Evolutionary conservation across 345 rosid species (phyloP).

Genomic region (Luvunga scandens): DNA sequence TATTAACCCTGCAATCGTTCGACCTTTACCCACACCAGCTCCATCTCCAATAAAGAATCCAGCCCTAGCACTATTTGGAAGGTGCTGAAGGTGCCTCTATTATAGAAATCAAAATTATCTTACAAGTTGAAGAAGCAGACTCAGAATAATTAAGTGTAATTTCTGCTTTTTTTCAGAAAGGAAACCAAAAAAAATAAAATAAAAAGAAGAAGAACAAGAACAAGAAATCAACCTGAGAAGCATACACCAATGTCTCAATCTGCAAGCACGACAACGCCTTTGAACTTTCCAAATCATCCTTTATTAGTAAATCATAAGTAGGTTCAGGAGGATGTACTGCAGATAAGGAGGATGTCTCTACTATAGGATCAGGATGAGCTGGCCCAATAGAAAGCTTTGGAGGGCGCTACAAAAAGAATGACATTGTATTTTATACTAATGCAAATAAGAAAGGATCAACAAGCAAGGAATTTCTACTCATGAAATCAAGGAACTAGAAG

Average conservation of each 20-base stretch:
- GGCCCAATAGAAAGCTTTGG: conserved; percentile 88
- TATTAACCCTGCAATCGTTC: conserved; percentile 94
- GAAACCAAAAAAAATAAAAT: background rate
- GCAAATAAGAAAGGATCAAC: background rate
- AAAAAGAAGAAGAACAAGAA: too few species aligned
- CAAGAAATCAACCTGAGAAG: conserved; percentile 71
- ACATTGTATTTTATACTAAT: background rate
- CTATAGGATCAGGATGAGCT: conserved; percentile 95
- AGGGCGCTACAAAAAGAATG: conserved; percentile 60
- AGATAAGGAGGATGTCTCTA: conserved; percentile 93
- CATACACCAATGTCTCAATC: conserved; percentile 97
- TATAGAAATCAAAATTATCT: conserved; percentile 28
- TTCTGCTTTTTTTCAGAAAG: background rate
- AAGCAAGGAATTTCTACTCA: background rate
- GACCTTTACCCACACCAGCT: conserved; percentile 99
- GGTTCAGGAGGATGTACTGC: conserved; percentile 98
- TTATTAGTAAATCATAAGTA: conserved; percentile 67
- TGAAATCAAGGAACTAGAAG: background rate
- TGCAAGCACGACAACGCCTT: conserved; percentile 91
- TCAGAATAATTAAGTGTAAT: conserved; percentile 22
- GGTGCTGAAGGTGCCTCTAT: conserved; percentile 95
- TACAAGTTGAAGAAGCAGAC: conserved; percentile 20
- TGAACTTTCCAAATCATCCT: conserved; percentile 69
- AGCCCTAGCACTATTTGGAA: conserved; percentile 77
- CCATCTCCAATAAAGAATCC: conserved; percentile 99